phyloP scores from a whole-genome alignment of 2,329 filamentous ascomycete species.

The Teratosphaeria zuluensis region DNA sequence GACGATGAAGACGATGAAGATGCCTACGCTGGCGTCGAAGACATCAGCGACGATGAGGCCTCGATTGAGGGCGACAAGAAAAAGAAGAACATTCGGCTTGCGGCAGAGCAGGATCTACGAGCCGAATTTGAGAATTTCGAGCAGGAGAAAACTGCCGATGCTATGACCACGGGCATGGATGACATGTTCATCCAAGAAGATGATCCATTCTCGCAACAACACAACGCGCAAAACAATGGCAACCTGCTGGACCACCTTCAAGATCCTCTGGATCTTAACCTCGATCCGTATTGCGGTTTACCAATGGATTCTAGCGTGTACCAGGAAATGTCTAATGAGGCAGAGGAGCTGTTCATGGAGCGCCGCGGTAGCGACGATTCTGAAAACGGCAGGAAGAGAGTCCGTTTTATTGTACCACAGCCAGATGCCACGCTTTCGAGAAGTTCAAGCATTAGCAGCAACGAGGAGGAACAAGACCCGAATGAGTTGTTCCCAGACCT shows the following conservation, averaged over 20 bases:
- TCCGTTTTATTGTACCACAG: conserved; percentile 23
- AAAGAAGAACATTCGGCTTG: conserved; percentile 10
- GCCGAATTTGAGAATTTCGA: conserved; percentile 20
- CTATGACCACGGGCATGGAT: conserved; percentile 13
- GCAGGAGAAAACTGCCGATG: conserved; percentile 7
- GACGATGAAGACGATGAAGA: conserved; percentile 15
- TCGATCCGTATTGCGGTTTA: conserved; percentile 22
- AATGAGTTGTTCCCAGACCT: conserved; percentile 26
- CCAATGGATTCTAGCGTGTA: conserved; percentile 13
- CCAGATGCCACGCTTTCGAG: conserved; percentile 16
- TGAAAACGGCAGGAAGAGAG: conserved; percentile 20
- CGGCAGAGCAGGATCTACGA: conserved; percentile 19
- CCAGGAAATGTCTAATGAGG: conserved; percentile 19
- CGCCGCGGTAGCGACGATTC: conserved; percentile 16
- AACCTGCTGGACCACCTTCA: conserved; percentile 3
- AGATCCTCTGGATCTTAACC: conserved; percentile 13
- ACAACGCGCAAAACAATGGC: conserved; percentile 8
- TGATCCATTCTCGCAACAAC: conserved; percentile 1
- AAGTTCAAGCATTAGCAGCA: conserved; percentile 22
- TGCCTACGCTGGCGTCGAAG: conserved; percentile 22
- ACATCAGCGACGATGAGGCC: conserved; percentile 20
- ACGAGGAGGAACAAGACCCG: conserved; percentile 20
- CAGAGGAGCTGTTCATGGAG: conserved; percentile 15
- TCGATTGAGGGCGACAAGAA: background rate
- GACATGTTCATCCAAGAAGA: conserved; percentile 12